A percentile compares a stretch with the other conserved stretches of the same genome.
Conservation (phyloP, 768 basidiomycete genomes). For the Macrolepiota dolichaula region DNA sequence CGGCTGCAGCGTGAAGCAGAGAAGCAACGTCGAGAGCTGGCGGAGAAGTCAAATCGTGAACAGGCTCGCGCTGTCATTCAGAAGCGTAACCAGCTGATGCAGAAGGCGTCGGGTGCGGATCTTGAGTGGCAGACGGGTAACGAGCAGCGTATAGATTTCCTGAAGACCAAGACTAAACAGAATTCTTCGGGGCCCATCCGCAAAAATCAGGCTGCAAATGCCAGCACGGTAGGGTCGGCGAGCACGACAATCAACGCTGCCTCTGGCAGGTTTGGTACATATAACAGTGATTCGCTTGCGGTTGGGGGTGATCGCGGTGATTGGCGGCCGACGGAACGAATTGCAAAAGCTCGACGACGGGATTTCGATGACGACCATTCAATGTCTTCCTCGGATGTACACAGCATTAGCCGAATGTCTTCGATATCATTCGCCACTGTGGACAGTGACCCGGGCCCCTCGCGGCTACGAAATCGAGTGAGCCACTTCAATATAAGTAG, state of each 20-base stretch:
- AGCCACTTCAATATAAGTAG: slow-evolving; percentile 66
- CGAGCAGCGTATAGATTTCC: slow-evolving; percentile 39
- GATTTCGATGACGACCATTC: slow-evolving; percentile 91
- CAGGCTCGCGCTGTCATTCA: slow-evolving; percentile 91
- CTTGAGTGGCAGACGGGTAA: slow-evolving; percentile 61
- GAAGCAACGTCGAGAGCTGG: slow-evolving; percentile 75
- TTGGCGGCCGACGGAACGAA: slow-evolving; percentile 57
- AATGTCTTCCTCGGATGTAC: slow-evolving; percentile 85
- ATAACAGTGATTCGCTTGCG: slow-evolving; percentile 22
- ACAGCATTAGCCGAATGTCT: slow-evolving; percentile 71
- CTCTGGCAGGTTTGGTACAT: slow-evolving; percentile 47
- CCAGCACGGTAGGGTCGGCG: slow-evolving; percentile 19
- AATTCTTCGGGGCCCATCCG: slow-evolving; percentile 64
- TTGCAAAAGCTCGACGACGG: slow-evolving; percentile 74
- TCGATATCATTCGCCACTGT: slow-evolving; percentile 80
- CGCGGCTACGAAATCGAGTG: slow-evolving; percentile 59
- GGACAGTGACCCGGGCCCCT: slow-evolving; percentile 83
- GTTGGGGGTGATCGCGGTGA: slow-evolving; percentile 33
- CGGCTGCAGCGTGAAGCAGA: slow-evolving; percentile 78
- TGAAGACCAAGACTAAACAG: slow-evolving; percentile 47
- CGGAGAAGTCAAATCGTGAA: slow-evolving; percentile 73
- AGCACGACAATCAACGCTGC: slow-evolving; percentile 59
- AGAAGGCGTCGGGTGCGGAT: slow-evolving; percentile 50
- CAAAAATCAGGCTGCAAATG: slow-evolving; percentile 36
- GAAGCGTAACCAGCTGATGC: slow-evolving; percentile 77